A percentile compares a stretch with the other conserved stretches of the same genome.
These are phyloP conservation scores for Aureobasidium sp. DNA, from an alignment of 2,329 filamentous ascomycete genomes.

Conservation along the genomic window DNA sequence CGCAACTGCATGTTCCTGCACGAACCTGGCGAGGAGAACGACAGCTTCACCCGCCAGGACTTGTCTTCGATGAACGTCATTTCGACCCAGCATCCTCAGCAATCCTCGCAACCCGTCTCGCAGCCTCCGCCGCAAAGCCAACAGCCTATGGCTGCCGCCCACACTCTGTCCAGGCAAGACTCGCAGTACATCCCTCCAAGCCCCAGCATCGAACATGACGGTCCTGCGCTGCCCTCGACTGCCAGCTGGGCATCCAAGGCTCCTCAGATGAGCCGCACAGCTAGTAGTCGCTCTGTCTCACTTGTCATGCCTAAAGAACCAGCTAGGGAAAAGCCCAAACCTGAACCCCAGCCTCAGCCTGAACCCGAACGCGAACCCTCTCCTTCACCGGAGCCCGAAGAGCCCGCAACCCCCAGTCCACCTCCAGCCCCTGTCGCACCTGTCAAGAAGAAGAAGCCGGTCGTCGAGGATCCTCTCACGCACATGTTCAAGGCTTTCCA, in stretches of 20 bases:
- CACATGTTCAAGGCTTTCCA: constrained; percentile 35
- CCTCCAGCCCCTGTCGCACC: neutral
- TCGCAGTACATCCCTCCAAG: constrained; percentile 20
- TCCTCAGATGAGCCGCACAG: constrained; percentile 41
- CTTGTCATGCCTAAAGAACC: constrained; percentile 4
- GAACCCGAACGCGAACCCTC: constrained; percentile 6
- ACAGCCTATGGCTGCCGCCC: constrained; percentile 44
- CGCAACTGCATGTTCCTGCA: constrained; percentile 97
- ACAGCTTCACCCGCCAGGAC: constrained; percentile 92
- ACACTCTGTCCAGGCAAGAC: constrained; percentile 60
- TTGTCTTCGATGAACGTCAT: constrained; percentile 90
- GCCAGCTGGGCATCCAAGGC: constrained; percentile 82
- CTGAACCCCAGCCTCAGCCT: constrained; percentile 16
- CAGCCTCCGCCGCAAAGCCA: constrained; percentile 43
- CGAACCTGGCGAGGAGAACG: constrained; percentile 95
- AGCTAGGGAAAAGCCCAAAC: constrained; percentile 8
- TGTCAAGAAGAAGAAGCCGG: constrained; percentile 5
- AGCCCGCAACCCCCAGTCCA: neutral
- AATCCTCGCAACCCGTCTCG: constrained; percentile 33
- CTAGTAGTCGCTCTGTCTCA: constrained; percentile 7
- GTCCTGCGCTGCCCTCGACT: constrained; percentile 84
- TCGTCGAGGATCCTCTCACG: constrained; percentile 22
- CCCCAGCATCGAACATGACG: constrained; percentile 53
- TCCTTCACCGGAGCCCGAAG: constrained; percentile 13
- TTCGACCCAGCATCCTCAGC: constrained; percentile 60